phyloP scores from a whole-genome alignment of 2,329 filamentous ascomycete species.

The Triangularia verruculosa region DNA sequence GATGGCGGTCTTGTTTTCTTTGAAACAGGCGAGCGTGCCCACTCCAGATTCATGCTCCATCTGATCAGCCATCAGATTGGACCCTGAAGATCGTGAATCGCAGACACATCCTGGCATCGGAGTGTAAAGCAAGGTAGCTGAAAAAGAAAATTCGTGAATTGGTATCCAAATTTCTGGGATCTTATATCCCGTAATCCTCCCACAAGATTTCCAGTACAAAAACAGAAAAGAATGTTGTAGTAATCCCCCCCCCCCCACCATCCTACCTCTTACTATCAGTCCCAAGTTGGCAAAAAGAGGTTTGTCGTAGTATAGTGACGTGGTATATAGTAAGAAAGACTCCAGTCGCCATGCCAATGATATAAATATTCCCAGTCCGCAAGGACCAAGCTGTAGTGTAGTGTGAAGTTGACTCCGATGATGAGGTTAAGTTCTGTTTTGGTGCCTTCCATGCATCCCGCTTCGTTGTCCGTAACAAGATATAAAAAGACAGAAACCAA shows the following conservation, averaged over 20 bases:
- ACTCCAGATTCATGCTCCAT: neutral
- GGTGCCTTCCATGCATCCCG: neutral
- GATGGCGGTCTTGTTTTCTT: neutral
- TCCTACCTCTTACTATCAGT: neutral
- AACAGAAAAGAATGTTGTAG: neutral
- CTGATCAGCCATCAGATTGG: neutral
- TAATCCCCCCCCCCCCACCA: neutral
- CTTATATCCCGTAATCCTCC: neutral
- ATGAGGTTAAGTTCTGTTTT: neutral
- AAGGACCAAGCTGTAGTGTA: neutral
- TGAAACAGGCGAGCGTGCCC: neutral
- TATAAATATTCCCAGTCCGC: neutral
- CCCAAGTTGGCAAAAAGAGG: neutral
- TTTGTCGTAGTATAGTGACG: neutral
- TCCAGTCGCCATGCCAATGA: conserved; percentile 1
- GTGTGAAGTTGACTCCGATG: neutral
- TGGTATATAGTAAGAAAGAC: neutral
- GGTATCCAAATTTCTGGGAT: neutral
- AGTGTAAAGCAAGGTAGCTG: too few species aligned
- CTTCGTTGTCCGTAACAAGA: neutral
- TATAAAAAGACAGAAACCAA: neutral
- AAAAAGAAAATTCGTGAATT: neutral
- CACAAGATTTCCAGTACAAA: neutral
- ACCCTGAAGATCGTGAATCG: neutral
- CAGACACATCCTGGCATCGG: too few species aligned